Percentiles rank a stretch among this genome's conserved stretches.
Conservation (phyloP, 2,329 filamentous ascomycete species). For the Parastagonospora nodorum region DNA sequence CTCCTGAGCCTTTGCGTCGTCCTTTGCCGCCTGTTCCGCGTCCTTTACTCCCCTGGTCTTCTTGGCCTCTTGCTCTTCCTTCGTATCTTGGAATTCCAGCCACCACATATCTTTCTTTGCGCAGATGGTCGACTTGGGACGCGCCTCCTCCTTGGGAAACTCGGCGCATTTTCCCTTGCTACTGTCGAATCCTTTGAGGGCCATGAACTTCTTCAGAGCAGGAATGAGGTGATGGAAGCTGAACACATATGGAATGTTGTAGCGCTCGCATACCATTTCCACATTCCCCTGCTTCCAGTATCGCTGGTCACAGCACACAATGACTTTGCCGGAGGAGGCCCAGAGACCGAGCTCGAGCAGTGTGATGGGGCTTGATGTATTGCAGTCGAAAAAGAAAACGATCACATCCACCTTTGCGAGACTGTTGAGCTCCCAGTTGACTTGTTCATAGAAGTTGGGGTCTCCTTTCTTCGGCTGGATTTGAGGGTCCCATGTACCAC, state of each 20-base stretch:
- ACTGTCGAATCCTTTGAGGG: slow-evolving; percentile 31
- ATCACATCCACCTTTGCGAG: slow-evolving; percentile 60
- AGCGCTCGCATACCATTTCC: slow-evolving; percentile 59
- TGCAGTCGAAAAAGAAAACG: slow-evolving; percentile 61
- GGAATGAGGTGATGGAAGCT: slow-evolving; percentile 50
- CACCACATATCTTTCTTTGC: background rate
- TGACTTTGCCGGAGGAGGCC: slow-evolving; percentile 50
- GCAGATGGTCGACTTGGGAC: background rate
- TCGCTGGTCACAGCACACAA: slow-evolving; percentile 59
- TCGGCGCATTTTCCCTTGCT: slow-evolving; percentile 2
- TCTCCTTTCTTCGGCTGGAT: slow-evolving; percentile 55
- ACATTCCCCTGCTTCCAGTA: slow-evolving; percentile 68
- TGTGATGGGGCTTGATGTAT: slow-evolving; percentile 61
- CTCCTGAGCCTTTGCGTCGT: no score
- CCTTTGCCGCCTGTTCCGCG: background rate
- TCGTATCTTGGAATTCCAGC: background rate
- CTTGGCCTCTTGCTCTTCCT: background rate
- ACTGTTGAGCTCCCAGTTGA: slow-evolving; percentile 66
- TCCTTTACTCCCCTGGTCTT: background rate
- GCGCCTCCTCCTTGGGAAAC: background rate
- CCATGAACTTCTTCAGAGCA: slow-evolving; percentile 41
- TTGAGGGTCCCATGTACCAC: slow-evolving; percentile 60
- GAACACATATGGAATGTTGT: slow-evolving; percentile 53
- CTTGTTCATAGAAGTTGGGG: slow-evolving; percentile 58
- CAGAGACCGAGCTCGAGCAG: slow-evolving; percentile 66